Conservation (phyloP, 2,329 filamentous ascomycete species). For the Sporothrix schenckii region DNA sequence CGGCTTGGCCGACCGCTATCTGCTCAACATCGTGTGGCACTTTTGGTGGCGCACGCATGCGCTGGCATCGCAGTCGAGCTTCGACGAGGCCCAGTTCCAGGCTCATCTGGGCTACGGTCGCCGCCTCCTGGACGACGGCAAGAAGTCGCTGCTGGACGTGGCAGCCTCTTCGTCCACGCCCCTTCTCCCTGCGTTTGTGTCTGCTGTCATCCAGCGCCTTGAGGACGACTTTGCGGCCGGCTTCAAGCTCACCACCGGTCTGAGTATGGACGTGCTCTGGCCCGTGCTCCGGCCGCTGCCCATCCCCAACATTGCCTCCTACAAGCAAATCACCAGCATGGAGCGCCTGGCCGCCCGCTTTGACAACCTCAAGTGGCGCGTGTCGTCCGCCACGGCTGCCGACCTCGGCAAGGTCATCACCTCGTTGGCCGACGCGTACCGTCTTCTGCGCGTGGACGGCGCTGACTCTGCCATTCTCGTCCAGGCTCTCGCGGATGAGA, state of each 20-base stretch:
- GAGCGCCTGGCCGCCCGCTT: constrained; percentile 62
- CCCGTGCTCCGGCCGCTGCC: constrained; percentile 66
- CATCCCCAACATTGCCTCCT: constrained; percentile 50
- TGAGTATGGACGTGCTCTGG: constrained; percentile 83
- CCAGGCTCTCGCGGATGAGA: constrained; percentile 53
- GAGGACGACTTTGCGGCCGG: constrained; percentile 65
- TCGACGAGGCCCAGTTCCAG: constrained; percentile 67
- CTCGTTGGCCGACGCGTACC: constrained; percentile 60
- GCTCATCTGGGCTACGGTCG: constrained; percentile 61
- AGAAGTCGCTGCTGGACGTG: background rate
- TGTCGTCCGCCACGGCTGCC: constrained; percentile 51
- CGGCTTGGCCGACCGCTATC: constrained; percentile 31
- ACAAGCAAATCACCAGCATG: constrained; percentile 55
- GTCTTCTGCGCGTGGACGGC: constrained; percentile 50
- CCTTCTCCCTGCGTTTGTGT: constrained; percentile 45
- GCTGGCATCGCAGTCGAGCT: constrained; percentile 50
- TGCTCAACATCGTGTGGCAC: constrained; percentile 51
- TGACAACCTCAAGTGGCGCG: constrained; percentile 63
- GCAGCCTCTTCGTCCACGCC: background rate
- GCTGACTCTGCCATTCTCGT: constrained; percentile 52
- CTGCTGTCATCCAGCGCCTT: constrained; percentile 48
- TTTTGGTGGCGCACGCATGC: constrained; percentile 59
- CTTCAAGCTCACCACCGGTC: constrained; percentile 73
- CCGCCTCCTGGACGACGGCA: constrained; percentile 39
- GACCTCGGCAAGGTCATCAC: constrained; percentile 58